These are phyloP conservation scores for Penicillium sclerotigenum DNA, from an alignment of 2,329 filamentous ascomycete species.

Conservation along the genomic window DNA sequence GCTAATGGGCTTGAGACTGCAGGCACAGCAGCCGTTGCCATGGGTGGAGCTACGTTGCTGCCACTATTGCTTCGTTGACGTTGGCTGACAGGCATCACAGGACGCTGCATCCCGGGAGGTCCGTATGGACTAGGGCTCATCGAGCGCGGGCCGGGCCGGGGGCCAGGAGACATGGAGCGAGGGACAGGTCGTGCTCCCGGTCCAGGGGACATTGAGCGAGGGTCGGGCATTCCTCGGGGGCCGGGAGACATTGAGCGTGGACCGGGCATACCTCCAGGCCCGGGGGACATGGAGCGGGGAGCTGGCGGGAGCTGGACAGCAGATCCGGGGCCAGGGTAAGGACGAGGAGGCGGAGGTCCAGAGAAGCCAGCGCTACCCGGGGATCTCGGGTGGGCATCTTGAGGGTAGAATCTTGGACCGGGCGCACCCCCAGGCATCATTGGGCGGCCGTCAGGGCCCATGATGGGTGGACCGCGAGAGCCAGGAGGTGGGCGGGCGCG, in stretches of 20 bases:
- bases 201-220: conserved; percentile 35
- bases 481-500: conserved; percentile 52
- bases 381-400: conserved; percentile 44
- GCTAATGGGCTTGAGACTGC: conserved; percentile 31
- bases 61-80: conserved; percentile 47
- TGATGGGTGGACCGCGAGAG: conserved; percentile 33
- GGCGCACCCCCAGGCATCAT: conserved; percentile 28
- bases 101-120: conserved; percentile 40
- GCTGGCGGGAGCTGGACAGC: conserved; percentile 38
- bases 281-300: conserved; percentile 36
- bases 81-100: conserved; percentile 38
- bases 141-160: conserved; percentile 36
- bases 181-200: conserved; percentile 37
- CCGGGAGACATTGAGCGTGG: conserved; percentile 31
- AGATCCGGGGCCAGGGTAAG: conserved; percentile 26
- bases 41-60: conserved; percentile 29
- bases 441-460: conserved; percentile 34
- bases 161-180: conserved; percentile 30
- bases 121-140: conserved; percentile 46
- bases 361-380: conserved; percentile 37
- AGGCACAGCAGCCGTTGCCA: conserved; percentile 15
- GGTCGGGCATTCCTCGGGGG: conserved; percentile 33
- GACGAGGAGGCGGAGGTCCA: conserved; percentile 27
- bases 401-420: conserved; percentile 34
- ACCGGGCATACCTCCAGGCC: conserved; percentile 25